Conservation (phyloP, 2,329 filamentous ascomycete species). For the Aureobasidium zeae region DNA sequence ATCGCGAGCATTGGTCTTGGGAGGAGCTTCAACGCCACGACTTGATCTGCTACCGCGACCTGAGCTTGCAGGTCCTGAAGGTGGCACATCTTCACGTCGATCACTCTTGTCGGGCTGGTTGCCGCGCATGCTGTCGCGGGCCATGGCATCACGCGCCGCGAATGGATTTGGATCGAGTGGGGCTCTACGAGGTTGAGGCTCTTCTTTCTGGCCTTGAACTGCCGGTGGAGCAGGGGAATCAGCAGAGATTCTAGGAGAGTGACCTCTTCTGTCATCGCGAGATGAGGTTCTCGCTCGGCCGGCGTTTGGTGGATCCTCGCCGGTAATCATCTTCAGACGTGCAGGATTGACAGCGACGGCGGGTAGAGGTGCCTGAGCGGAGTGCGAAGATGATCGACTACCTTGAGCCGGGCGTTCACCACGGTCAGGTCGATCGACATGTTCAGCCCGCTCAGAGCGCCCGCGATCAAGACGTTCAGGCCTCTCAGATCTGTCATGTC, state of each 20-base stretch:
- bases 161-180: constrained; percentile 20
- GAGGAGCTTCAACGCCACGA: too few relatives aligned
- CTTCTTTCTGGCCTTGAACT: constrained; percentile 30
- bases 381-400: constrained; percentile 3
- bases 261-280: constrained; percentile 21
- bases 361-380: neutral
- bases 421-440: constrained; percentile 20
- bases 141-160: constrained; percentile 21
- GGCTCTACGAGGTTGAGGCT: constrained; percentile 22
- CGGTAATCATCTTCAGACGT: constrained; percentile 35
- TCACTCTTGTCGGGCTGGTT: constrained; percentile 18
- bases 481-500: neutral
- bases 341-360: constrained; percentile 32
- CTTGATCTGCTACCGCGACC: too few relatives aligned
- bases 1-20: constrained; percentile 31
- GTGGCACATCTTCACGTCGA: constrained; percentile 35
- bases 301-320: constrained; percentile 21
- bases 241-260: constrained; percentile 22
- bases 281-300: constrained; percentile 16
- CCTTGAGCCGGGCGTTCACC: neutral
- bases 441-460: constrained; percentile 19
- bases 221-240: constrained; percentile 32
- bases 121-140: constrained; percentile 24
- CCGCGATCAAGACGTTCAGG: neutral
- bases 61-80: constrained; percentile 40